Evolutionary conservation across 495 filamentous ascomycete species (phyloP).

Genomic region (Tuber calosporum): DNA sequence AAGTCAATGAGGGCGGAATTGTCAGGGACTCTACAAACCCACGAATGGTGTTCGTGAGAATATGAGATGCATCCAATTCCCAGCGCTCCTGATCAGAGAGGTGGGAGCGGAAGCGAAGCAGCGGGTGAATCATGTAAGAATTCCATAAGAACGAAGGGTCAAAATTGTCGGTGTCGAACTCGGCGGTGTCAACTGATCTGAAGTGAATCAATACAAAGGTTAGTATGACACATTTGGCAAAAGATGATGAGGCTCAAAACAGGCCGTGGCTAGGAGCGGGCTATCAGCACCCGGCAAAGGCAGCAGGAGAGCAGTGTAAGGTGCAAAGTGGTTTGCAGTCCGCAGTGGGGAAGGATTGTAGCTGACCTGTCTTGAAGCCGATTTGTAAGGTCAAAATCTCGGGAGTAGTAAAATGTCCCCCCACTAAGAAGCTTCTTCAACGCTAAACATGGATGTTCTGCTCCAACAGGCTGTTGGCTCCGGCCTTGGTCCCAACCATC

Average conservation of each 20-base stretch:
- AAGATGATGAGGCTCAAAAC: not conserved
- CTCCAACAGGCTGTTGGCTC: constrained; percentile 51
- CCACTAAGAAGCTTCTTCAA: constrained; percentile 85
- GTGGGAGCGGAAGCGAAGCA: constrained; percentile 78
- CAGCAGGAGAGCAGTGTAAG: not conserved
- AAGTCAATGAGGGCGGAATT: constrained; percentile 57
- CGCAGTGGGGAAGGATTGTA: not conserved
- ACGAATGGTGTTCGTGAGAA: constrained; percentile 87
- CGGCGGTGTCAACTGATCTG: constrained; percentile 50
- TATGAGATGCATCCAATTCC: constrained; percentile 71
- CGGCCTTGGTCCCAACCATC: constrained; percentile 56
- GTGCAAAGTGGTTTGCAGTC: not conserved
- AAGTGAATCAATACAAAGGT: not conserved
- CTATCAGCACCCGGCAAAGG: not conserved
- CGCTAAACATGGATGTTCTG: constrained; percentile 82
- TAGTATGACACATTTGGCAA: constrained; percentile 4
- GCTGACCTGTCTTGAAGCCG: constrained; percentile 80
- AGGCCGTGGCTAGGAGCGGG: not conserved
- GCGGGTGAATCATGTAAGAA: constrained; percentile 89
- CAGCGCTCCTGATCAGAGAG: constrained; percentile 63
- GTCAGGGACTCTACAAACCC: constrained; percentile 81
- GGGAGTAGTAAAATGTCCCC: constrained; percentile 97
- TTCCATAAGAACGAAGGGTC: constrained; percentile 95
- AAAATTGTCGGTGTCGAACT: constrained; percentile 73
- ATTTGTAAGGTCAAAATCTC: constrained; percentile 93